Percentiles rank a stretch among this genome's conserved stretches.
Conservation (phyloP, 75 land plant species). For the Cunninghamia lanceolata region DNA sequence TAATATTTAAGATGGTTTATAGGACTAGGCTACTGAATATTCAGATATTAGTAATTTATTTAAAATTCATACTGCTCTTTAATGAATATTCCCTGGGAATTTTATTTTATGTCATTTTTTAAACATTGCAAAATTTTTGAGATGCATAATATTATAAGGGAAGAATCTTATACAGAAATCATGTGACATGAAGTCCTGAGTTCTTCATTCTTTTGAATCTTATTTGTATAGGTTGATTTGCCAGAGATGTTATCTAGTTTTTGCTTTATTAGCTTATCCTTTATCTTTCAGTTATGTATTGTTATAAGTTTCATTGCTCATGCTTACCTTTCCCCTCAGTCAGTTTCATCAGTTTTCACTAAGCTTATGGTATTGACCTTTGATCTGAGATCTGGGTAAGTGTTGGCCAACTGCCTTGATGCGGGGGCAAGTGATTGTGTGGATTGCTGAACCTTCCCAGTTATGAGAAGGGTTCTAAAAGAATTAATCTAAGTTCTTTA, state of each 20-base stretch:
- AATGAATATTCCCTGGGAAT: not conserved
- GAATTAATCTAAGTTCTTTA: no score
- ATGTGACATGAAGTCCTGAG: not conserved
- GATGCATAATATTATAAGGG: not conserved
- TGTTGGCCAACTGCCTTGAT: no score
- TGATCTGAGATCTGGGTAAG: no score
- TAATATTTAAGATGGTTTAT: not conserved
- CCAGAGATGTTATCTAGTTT: not conserved
- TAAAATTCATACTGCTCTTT: not conserved
- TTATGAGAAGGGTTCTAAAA: no score
- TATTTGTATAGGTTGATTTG: not conserved
- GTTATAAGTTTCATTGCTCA: not conserved
- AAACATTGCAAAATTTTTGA: not conserved
- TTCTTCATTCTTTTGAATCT: not conserved
- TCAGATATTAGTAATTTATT: not conserved
- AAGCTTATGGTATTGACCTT: no score
- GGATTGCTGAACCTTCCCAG: no score
- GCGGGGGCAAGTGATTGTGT: no score
- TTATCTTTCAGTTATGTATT: not conserved
- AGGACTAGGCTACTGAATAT: not conserved
- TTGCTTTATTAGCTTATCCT: not conserved
- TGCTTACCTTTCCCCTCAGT: not conserved
- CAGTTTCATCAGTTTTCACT: not conserved
- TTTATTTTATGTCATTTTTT: not conserved
- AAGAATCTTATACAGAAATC: not conserved